A percentile compares a stretch with the other conserved stretches of the same genome.
These are phyloP conservation scores for Stephania yunnanensis DNA, from an alignment of 164 flowering plant genomes.

Conservation along the genomic window DNA sequence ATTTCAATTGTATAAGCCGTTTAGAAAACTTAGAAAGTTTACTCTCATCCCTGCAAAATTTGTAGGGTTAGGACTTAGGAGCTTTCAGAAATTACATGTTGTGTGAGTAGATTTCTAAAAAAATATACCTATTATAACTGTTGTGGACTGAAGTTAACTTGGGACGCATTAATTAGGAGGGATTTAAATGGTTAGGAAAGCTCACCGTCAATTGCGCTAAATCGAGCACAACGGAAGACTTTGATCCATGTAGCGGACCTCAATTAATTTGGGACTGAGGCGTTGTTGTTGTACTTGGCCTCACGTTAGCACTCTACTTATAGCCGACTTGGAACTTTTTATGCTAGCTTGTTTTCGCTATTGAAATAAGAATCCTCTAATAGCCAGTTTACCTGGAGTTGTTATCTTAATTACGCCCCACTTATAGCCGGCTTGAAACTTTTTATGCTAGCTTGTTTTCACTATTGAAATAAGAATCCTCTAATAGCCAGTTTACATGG, in stretches of 20 bases:
- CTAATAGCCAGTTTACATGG: background rate
- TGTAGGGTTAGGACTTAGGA: background rate
- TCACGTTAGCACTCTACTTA: background rate
- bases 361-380: background rate
- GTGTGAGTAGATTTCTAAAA: background rate
- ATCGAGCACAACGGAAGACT: too few relatives aligned
- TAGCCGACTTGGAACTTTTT: background rate
- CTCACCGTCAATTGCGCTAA: too few relatives aligned
- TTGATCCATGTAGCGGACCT: too few relatives aligned
- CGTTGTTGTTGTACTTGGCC: too few relatives aligned
- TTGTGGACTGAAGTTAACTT: too few relatives aligned
- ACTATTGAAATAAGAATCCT: too few relatives aligned
- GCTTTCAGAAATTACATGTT: background rate
- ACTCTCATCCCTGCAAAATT: background rate
- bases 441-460: background rate
- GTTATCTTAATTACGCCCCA: background rate
- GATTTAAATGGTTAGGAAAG: too few relatives aligned
- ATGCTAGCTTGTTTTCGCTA: background rate
- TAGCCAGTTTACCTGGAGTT: background rate
- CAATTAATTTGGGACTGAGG: too few relatives aligned
- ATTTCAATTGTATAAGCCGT: background rate
- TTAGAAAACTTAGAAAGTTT: background rate
- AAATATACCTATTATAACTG: background rate
- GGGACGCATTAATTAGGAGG: too few relatives aligned
- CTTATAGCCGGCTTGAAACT: too few relatives aligned